A percentile compares a stretch with the other conserved stretches of the same genome.
Evolutionary conservation across 768 basidiomycete genomes (phyloP).

Genomic region (Russula abietina): DNA sequence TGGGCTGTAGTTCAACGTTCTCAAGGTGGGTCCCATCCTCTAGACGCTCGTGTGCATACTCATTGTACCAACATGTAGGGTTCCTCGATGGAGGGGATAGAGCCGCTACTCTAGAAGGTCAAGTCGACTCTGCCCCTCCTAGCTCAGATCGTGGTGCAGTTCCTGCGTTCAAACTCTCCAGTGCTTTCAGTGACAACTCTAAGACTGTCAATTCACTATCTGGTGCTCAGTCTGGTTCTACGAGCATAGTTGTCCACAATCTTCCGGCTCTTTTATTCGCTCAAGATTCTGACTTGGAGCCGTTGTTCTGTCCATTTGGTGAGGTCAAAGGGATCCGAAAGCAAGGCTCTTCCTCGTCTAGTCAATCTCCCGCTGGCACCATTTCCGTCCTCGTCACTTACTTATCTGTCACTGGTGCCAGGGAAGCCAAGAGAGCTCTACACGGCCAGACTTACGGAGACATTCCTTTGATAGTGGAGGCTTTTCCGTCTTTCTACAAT

Average conservation of each 20-base stretch:
- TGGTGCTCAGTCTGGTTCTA: conserved; percentile 7
- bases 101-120: conserved; percentile 50
- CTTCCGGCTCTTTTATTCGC: conserved; percentile 63
- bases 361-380: conserved; percentile 35
- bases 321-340: conserved; percentile 56
- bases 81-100: conserved; percentile 82
- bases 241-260: conserved; percentile 53
- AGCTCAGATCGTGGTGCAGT: conserved; percentile 29
- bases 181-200: conserved; percentile 19
- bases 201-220: conserved; percentile 4
- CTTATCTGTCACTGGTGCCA: conserved; percentile 44
- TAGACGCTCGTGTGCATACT: conserved; percentile 11
- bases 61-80: conserved; percentile 36
- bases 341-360: conserved; percentile 32
- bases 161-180: conserved; percentile 25
- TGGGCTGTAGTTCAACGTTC: conserved; percentile 88
- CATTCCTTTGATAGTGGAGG: conserved; percentile 37
- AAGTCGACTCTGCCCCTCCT: conserved; percentile 33
- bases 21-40: conserved; percentile 44
- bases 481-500: conserved; percentile 27
- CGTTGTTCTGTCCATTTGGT: conserved; percentile 71
- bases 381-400: conserved; percentile 64
- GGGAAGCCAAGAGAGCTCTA: conserved; percentile 58
- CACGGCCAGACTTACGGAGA: conserved; percentile 58
- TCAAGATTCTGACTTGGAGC: conserved; percentile 58